These are phyloP conservation scores for Linnemannia zychae DNA, from an alignment of 192 early-diverging fungal genomes.

Conservation along the genomic window DNA sequence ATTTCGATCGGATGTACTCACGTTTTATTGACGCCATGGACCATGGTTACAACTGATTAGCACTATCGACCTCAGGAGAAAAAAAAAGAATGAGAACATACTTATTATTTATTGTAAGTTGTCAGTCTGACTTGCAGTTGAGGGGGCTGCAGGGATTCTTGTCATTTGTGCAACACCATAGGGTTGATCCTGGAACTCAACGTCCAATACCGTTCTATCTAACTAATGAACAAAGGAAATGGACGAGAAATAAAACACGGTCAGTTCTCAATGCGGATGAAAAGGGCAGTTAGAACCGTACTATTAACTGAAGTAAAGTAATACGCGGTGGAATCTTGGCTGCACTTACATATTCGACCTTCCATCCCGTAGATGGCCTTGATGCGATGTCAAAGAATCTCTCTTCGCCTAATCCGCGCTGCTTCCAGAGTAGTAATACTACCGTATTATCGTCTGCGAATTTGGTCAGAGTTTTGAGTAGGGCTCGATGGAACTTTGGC, in stretches of 20 bases:
- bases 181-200: constrained; percentile 40
- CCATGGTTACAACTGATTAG: too few species aligned
- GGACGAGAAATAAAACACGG: background rate
- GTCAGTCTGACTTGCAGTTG: background rate
- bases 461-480: constrained; percentile 36
- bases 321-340: background rate
- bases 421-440: constrained; percentile 45
- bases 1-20: too few species aligned
- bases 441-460: constrained; percentile 38
- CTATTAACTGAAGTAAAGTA: too few species aligned
- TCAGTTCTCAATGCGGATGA: background rate
- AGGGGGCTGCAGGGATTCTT: background rate
- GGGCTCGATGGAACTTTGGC: constrained; percentile 38
- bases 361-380: constrained; percentile 28
- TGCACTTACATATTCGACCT: constrained; percentile 31
- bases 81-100: too few species aligned
- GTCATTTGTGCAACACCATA: constrained; percentile 36
- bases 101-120: too few species aligned
- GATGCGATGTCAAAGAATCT: constrained; percentile 41
- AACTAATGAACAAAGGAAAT: background rate
- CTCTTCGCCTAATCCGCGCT: constrained; percentile 52
- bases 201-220: constrained; percentile 24
- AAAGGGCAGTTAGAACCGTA: too few species aligned
- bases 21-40: too few species aligned
- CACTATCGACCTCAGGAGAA: too few species aligned